These are phyloP conservation scores for Mycena crocata DNA, from an alignment of 768 basidiomycete species.

Conservation along the genomic window DNA sequence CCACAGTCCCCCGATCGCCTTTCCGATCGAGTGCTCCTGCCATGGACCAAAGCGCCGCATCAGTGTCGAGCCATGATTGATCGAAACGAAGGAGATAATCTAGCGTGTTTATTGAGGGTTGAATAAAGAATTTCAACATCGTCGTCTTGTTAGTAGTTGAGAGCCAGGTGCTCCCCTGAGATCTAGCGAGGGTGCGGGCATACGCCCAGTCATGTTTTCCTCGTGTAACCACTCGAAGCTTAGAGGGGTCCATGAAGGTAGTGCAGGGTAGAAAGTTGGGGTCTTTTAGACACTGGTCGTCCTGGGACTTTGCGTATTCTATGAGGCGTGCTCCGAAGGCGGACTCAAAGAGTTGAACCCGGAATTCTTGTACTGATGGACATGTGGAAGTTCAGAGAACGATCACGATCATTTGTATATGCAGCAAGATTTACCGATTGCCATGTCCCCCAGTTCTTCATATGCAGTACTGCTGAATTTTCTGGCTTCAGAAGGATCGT, in stretches of 20 bases:
- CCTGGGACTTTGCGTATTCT: slow-evolving; percentile 15
- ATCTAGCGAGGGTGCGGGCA: slow-evolving; percentile 14
- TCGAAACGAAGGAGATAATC: background rate
- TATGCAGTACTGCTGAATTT: slow-evolving; percentile 29
- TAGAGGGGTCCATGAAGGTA: slow-evolving; percentile 24
- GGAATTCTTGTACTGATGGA: slow-evolving; percentile 18
- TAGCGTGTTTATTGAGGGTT: background rate
- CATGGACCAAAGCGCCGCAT: slow-evolving; percentile 9
- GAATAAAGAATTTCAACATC: slow-evolving; percentile 7
- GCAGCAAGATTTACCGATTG: slow-evolving; percentile 5
- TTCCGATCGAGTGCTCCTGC: slow-evolving; percentile 3
- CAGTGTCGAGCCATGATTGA: background rate
- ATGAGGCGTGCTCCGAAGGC: slow-evolving; percentile 18
- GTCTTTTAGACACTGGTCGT: slow-evolving; percentile 15
- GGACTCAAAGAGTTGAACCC: slow-evolving; percentile 21
- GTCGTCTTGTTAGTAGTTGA: background rate
- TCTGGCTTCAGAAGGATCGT: slow-evolving; percentile 20
- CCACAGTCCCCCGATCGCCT: background rate
- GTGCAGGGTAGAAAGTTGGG: slow-evolving; percentile 5
- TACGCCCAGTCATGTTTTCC: slow-evolving; percentile 22
- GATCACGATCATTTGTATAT: too few species aligned
- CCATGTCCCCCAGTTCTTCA: slow-evolving; percentile 25
- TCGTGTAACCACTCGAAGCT: slow-evolving; percentile 4
- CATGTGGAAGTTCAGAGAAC: slow-evolving; percentile 6
- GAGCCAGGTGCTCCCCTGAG: slow-evolving; percentile 19